A percentile compares a stretch with the other conserved stretches of the same genome.
Conservation (phyloP, 306 rosid genomes). For the Begonia fuchsioides region DNA sequence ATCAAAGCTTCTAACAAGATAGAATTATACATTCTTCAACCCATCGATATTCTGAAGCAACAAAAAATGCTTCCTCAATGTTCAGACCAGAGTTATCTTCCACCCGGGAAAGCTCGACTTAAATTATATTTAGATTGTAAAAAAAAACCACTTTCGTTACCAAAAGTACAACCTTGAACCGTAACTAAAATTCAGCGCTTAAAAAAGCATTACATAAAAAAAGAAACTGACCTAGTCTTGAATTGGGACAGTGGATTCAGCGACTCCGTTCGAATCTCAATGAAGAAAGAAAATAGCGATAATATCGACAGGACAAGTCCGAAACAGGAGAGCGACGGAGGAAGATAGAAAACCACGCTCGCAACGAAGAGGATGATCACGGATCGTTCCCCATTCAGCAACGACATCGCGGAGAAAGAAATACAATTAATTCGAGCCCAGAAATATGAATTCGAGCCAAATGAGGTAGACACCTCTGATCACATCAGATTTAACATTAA, state of each 20-base stretch:
- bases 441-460: too few relatives aligned
- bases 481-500: too few relatives aligned
- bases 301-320: constrained; percentile 66
- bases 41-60: not conserved
- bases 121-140: not conserved
- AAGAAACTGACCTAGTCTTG: constrained; percentile 32
- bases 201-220: not conserved
- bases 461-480: too few relatives aligned
- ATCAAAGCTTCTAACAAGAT: not conserved
- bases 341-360: constrained; percentile 44
- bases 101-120: not conserved
- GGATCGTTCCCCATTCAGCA: constrained; percentile 60
- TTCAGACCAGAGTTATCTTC: not conserved
- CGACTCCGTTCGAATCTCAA: constrained; percentile 53
- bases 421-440: too few relatives aligned
- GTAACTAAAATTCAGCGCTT: not conserved
- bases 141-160: not conserved
- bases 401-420: too few relatives aligned
- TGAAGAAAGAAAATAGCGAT: constrained; percentile 43
- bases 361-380: constrained; percentile 51
- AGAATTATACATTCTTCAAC: not conserved
- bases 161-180: not conserved
- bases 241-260: constrained; percentile 24
- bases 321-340: constrained; percentile 49
- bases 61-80: not conserved